A percentile compares a stretch with the other conserved stretches of the same genome.
Conservation (phyloP, 1,284 basidiomycete species). For the Sutorius eximius region DNA sequence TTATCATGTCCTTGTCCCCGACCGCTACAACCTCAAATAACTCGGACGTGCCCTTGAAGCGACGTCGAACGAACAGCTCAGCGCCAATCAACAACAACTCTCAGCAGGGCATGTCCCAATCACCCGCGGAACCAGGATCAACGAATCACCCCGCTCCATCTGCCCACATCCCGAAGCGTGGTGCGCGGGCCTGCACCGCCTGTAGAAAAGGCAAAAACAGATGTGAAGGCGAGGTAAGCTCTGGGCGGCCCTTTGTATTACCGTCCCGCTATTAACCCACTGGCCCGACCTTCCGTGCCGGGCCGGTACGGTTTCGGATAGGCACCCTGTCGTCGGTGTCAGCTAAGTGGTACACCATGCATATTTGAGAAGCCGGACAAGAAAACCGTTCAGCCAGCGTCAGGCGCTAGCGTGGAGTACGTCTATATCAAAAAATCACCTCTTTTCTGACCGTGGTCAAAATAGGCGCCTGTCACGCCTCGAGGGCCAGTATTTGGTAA, state of each 20-base stretch:
- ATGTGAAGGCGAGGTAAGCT: constrained; percentile 81
- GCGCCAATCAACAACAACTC: constrained; percentile 12
- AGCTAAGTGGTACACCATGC: constrained; percentile 79
- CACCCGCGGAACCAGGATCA: constrained; percentile 21
- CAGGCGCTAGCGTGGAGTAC: constrained; percentile 71
- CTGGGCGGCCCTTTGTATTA: constrained; percentile 21
- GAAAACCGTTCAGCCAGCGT: constrained; percentile 62
- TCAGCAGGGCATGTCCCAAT: constrained; percentile 27
- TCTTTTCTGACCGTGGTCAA: constrained; percentile 23
- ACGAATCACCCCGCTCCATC: constrained; percentile 10
- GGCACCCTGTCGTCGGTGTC: constrained; percentile 88
- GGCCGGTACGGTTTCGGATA: constrained; percentile 54
- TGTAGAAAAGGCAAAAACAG: constrained; percentile 91
- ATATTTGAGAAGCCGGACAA: constrained; percentile 93
- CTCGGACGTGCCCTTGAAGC: constrained; percentile 37
- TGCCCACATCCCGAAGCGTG: constrained; percentile 74
- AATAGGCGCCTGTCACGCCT: constrained; percentile 74
- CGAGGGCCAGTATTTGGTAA: constrained; percentile 79
- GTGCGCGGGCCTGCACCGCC: constrained; percentile 75
- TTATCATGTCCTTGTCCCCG: constrained; percentile 40
- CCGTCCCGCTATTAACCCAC: constrained; percentile 40
- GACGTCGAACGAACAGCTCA: constrained; percentile 36
- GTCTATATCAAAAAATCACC: constrained; percentile 10
- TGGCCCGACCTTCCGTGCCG: constrained; percentile 63
- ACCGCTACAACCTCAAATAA: constrained; percentile 31